Evolutionary conservation across 2,329 filamentous ascomycete species (phyloP).

Genomic region (Aspergillus ochraceus): DNA sequence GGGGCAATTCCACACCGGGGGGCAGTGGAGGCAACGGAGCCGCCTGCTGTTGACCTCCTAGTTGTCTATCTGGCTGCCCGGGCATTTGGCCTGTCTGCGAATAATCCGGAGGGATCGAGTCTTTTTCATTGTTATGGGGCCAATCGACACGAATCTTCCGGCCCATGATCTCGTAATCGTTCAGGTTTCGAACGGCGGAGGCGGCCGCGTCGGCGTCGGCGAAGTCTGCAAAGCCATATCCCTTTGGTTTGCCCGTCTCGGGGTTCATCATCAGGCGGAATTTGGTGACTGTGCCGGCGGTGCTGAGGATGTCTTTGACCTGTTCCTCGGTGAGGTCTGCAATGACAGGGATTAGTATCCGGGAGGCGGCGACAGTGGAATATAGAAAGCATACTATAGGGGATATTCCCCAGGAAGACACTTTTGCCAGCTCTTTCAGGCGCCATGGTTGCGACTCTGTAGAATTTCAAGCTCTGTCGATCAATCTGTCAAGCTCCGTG

Average conservation of each 20-base stretch:
- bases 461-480: constrained; percentile 1
- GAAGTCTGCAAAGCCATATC: constrained; percentile 96
- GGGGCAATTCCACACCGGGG: constrained; percentile 77
- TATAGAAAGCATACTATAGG: constrained; percentile 67
- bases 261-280: constrained; percentile 95
- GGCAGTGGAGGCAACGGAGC: constrained; percentile 75
- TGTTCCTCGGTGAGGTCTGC: constrained; percentile 92
- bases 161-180: constrained; percentile 93
- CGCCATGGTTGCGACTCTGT: constrained; percentile 34
- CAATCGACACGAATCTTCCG: constrained; percentile 94
- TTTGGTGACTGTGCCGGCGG: constrained; percentile 84
- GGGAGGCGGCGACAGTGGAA: constrained; percentile 13
- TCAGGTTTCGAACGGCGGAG: constrained; percentile 90
- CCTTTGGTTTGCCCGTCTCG: constrained; percentile 90
- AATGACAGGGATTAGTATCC: constrained; percentile 18
- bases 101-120: constrained; percentile 58
- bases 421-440: constrained; percentile 46
- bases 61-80: constrained; percentile 37
- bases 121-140: constrained; percentile 83
- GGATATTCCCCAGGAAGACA: constrained; percentile 58
- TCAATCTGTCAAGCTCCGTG: not conserved
- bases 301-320: constrained; percentile 89
- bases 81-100: constrained; percentile 40
- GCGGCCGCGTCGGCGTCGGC: constrained; percentile 89
- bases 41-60: constrained; percentile 45